Percentiles rank a stretch among this genome's conserved stretches.
Conservation (phyloP, 1,139 yeast species). For the Geotrichum histeridarum region DNA sequence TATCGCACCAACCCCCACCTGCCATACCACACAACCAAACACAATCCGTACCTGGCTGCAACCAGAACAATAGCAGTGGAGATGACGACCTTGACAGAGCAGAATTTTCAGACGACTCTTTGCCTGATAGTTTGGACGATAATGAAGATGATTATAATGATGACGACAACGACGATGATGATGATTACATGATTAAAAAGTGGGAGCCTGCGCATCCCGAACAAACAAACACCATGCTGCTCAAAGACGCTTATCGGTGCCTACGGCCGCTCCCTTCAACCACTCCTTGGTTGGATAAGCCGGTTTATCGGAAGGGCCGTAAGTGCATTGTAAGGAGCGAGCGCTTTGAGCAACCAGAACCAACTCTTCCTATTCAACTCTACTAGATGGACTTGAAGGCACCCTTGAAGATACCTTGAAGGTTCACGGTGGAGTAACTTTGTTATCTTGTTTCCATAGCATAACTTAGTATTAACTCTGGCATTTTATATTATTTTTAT, state of each 20-base stretch:
- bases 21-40: no score
- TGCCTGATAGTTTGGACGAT: no score
- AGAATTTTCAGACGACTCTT: neutral
- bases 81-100: neutral
- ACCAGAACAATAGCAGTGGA: no score
- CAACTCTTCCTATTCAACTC: no score
- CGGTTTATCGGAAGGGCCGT: constrained; percentile 26
- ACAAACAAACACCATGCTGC: constrained; percentile 24
- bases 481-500: neutral
- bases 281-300: constrained; percentile 35
- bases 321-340: constrained; percentile 27
- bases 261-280: constrained; percentile 31
- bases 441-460: neutral
- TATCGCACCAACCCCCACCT: neutral
- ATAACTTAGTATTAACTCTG: neutral
- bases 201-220: constrained; percentile 31
- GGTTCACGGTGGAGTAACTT: neutral
- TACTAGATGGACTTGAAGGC: neutral
- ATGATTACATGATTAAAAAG: constrained; percentile 18
- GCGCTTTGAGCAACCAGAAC: neutral
- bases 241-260: constrained; percentile 35
- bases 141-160: no score
- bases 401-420: neutral
- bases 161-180: neutral
- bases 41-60: no score